These are phyloP conservation scores for Escovopsis sp. DNA, from an alignment of 2,329 filamentous ascomycete genomes.

Conservation along the genomic window DNA sequence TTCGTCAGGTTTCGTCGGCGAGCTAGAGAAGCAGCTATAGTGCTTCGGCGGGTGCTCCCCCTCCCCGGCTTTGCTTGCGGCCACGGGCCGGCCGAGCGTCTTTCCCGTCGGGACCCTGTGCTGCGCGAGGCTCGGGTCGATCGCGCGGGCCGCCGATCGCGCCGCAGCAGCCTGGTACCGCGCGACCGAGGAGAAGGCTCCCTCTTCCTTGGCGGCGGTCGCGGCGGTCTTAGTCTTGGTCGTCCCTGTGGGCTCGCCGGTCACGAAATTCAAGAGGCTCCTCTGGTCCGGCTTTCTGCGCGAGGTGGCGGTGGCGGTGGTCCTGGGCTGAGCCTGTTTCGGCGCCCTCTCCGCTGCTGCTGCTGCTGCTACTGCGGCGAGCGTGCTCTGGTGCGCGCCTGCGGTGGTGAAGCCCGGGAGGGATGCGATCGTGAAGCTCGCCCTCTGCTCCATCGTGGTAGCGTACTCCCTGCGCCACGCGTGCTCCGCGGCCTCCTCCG, in stretches of 20 bases:
- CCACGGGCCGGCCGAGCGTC: conserved; percentile 20
- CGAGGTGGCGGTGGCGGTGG: conserved; percentile 4
- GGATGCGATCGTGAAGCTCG: conserved; percentile 43
- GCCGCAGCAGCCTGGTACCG: conserved; percentile 14
- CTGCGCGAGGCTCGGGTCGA: conserved; percentile 16
- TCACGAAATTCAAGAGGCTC: conserved; percentile 28
- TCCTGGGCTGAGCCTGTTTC: conserved; percentile 10
- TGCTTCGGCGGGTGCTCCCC: conserved; percentile 21
- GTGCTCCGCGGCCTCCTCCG: conserved; percentile 11
- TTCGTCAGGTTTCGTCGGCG: conserved; percentile 25
- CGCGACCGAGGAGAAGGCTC: conserved; percentile 8
- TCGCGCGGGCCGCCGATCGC: conserved; percentile 11
- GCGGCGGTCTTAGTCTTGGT: conserved; percentile 1
- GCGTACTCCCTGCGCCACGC: conserved; percentile 29
- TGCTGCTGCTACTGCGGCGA: conserved; percentile 15
- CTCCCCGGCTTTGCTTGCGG: conserved; percentile 9
- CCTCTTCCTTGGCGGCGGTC: conserved; percentile 3
- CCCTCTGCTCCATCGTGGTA: conserved; percentile 47
- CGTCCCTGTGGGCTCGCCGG: conserved; percentile 9
- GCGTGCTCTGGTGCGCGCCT: conserved; percentile 33
- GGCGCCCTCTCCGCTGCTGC: conserved; percentile 9
- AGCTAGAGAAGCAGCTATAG: conserved; percentile 47
- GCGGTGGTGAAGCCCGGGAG: conserved; percentile 49
- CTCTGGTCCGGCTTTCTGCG: conserved; percentile 24
- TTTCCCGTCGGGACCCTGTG: conserved; percentile 29